Conservation (phyloP, 2,329 filamentous ascomycete genomes). For the Arachnopeziza araneosa region DNA sequence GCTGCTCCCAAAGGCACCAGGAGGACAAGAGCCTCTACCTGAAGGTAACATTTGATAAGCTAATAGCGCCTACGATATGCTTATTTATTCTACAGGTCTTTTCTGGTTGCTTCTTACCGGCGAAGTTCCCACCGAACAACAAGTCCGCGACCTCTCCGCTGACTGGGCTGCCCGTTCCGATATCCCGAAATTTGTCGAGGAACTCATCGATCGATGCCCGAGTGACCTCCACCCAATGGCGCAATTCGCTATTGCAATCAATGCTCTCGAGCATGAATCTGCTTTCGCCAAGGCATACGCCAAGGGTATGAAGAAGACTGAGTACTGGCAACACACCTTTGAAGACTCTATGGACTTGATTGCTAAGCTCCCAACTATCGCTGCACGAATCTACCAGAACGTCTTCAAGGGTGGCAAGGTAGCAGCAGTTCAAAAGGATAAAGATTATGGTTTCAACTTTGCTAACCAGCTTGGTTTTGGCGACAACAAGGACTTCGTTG, state of each 20-base stretch:
- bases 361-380: conserved; percentile 97
- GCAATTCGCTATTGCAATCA: conserved; percentile 96
- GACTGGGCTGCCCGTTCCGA: conserved; percentile 98
- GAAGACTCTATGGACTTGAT: conserved; percentile 99
- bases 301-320: conserved; percentile 98
- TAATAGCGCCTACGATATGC: neutral
- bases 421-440: conserved; percentile 90
- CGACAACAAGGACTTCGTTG: conserved; percentile 92
- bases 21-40: conserved; percentile 92
- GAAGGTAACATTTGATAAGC: conserved; percentile 57
- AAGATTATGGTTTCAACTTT: conserved; percentile 99
- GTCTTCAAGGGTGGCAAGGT: conserved; percentile 99
- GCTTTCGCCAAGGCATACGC: conserved; percentile 98
- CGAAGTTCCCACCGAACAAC: conserved; percentile 95
- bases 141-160: conserved; percentile 95
- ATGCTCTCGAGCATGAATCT: conserved; percentile 96
- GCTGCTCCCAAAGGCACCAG: conserved; percentile 92
- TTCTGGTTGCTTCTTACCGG: conserved; percentile 99
- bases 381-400: conserved; percentile 98
- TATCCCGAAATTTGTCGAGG: conserved; percentile 95
- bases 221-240: conserved; percentile 99
- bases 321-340: conserved; percentile 99
- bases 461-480: conserved; percentile 98
- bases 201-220: conserved; percentile 99
- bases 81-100: conserved; percentile 54